Evolutionary conservation across 305 asterid species (phyloP).

Genomic region (Fraxinus sp.): DNA sequence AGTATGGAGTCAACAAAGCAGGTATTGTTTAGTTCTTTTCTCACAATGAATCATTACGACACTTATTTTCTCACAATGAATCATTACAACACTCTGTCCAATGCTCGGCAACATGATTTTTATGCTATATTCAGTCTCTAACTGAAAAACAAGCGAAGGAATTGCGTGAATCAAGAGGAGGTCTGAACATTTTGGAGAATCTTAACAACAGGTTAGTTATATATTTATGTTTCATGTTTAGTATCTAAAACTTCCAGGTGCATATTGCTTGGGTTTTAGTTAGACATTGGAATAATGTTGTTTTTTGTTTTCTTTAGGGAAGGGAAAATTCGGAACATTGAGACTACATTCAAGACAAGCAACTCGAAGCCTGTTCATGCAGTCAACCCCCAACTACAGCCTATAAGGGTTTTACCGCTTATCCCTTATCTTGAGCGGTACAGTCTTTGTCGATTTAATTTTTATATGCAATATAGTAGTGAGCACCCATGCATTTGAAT

Average conservation of each 20-base stretch:
- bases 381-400: conserved; percentile 56
- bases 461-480: conserved; percentile 8
- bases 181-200: conserved; percentile 71
- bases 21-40: conserved; percentile 42
- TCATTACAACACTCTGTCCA: not conserved
- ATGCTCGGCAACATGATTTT: conserved; percentile 19
- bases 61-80: conserved; percentile 8
- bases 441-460: conserved; percentile 21
- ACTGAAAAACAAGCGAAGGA: conserved; percentile 97
- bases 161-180: conserved; percentile 71
- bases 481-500: not conserved
- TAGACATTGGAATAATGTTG: not conserved
- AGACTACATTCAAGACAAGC: conserved; percentile 81
- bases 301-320: conserved; percentile 52
- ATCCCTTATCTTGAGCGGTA: no score
- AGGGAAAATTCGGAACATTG: conserved; percentile 68
- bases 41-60: not conserved
- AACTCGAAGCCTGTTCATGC: conserved; percentile 81
- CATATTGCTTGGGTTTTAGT: conserved; percentile 11
- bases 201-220: conserved; percentile 73
- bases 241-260: conserved; percentile 9
- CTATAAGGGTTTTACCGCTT: conserved; percentile 12
- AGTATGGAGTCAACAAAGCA: conserved; percentile 85
- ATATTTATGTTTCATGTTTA: not conserved
- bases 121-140: conserved; percentile 58